phyloP scores from a whole-genome alignment of 139 green algal genomes.

The Ettlia oleoabundans region DNA sequence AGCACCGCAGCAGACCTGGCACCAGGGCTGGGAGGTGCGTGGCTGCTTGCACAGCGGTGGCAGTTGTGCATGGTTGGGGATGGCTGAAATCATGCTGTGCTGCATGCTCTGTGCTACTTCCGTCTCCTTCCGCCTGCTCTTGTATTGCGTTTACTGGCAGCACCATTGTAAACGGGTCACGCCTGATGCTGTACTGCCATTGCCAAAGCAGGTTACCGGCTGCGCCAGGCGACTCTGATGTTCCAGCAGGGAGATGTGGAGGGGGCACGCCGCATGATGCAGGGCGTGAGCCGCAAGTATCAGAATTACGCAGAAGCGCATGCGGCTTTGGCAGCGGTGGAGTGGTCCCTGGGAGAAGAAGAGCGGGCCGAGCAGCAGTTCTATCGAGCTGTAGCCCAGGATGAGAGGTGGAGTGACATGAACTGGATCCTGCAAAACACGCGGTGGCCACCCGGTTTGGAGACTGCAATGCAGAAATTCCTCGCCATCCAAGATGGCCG shows the following conservation, averaged over 20 bases:
- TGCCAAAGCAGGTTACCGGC: slow-evolving; percentile 31
- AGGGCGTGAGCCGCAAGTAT: slow-evolving; percentile 36
- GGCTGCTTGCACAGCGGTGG: no score
- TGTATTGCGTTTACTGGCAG: no score
- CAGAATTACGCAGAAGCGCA: slow-evolving; percentile 40
- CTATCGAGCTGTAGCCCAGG: background rate
- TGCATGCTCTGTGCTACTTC: background rate
- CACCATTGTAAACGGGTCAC: no score
- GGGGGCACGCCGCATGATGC: slow-evolving; percentile 14
- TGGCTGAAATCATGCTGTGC: background rate
- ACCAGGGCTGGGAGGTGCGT: slow-evolving; percentile 29
- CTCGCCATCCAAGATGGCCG: background rate
- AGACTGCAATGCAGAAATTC: slow-evolving; percentile 10
- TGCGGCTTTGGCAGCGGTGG: slow-evolving; percentile 39
- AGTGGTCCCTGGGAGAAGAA: slow-evolving; percentile 22
- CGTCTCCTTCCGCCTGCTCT: background rate
- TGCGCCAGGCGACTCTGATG: slow-evolving; percentile 37
- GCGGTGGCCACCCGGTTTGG: slow-evolving; percentile 20
- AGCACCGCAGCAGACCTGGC: slow-evolving; percentile 42
- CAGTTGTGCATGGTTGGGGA: no score
- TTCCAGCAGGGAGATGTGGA: slow-evolving; percentile 35
- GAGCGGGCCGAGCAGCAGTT: slow-evolving; percentile 24
- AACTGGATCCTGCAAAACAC: slow-evolving; percentile 5
- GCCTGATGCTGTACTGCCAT: no score
- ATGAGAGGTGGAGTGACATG: slow-evolving; percentile 12